phyloP scores from a whole-genome alignment of 2,329 filamentous ascomycete species.

The Ceratocystis alfenasii region DNA sequence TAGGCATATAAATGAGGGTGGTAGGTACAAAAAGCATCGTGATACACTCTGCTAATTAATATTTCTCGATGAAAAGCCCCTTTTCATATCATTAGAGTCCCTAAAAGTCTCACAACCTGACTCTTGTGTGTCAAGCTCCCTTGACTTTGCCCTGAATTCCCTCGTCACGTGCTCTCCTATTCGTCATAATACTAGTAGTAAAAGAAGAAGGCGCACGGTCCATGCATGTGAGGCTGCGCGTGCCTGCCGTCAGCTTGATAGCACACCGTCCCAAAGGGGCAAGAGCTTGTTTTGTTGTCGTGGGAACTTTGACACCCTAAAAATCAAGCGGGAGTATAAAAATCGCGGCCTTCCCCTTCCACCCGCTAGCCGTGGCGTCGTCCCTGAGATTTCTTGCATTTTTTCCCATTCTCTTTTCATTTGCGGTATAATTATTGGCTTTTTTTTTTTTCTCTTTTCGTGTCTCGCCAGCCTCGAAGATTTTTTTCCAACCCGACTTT shows the following conservation, averaged over 20 bases:
- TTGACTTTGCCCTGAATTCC: not conserved
- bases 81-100: not conserved
- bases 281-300: slow-evolving; percentile 11
- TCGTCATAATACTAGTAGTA: not conserved
- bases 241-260: slow-evolving; percentile 5
- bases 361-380: not conserved
- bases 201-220: not conserved
- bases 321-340: slow-evolving; percentile 3
- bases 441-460: not conserved
- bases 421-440: not conserved
- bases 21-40: too few relatives aligned
- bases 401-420: not conserved
- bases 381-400: not conserved
- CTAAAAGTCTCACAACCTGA: not conserved
- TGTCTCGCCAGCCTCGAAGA: not conserved
- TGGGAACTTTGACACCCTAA: not conserved
- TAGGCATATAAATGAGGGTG: too few relatives aligned
- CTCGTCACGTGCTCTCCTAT: not conserved
- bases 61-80: too few relatives aligned
- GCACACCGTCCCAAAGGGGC: slow-evolving; percentile 1
- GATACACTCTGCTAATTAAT: too few relatives aligned
- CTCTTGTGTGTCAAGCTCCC: not conserved
- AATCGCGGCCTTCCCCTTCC: not conserved
- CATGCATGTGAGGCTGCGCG: slow-evolving; percentile 11
- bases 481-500: not conserved